phyloP scores from a whole-genome alignment of 352 stramenopile genomes.

The Phytophthora podocarpi region DNA sequence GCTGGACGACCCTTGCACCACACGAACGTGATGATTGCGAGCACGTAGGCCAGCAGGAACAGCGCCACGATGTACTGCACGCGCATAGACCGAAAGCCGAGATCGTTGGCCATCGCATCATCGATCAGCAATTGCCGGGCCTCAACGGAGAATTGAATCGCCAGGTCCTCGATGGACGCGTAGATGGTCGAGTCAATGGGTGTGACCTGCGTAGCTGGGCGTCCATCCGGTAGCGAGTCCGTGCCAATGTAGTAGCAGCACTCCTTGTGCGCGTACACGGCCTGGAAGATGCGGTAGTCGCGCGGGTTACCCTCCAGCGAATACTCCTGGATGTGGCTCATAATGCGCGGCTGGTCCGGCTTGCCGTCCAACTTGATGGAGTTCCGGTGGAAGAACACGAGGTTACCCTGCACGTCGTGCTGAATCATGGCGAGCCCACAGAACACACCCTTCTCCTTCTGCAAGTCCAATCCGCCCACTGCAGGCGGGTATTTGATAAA shows the following conservation, averaged over 20 bases:
- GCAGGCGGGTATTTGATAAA: slow-evolving; percentile 75
- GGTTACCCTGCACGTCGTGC: slow-evolving; percentile 82
- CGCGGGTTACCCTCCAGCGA: slow-evolving; percentile 67
- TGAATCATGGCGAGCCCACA: slow-evolving; percentile 88
- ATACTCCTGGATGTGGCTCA: slow-evolving; percentile 87
- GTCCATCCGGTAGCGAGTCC: slow-evolving; percentile 59
- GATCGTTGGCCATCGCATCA: slow-evolving; percentile 45
- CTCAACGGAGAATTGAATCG: slow-evolving; percentile 84
- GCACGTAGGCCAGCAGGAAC: slow-evolving; percentile 69
- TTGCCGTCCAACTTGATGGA: slow-evolving; percentile 83
- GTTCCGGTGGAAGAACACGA: slow-evolving; percentile 89
- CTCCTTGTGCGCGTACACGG: slow-evolving; percentile 80
- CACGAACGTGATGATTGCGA: slow-evolving; percentile 73
- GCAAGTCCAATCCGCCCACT: slow-evolving; percentile 72
- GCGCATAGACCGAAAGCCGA: slow-evolving; percentile 36
- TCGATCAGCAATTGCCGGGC: slow-evolving; percentile 62
- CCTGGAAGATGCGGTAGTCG: slow-evolving; percentile 85
- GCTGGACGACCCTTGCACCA: slow-evolving; percentile 76
- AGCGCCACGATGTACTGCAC: slow-evolving; percentile 72
- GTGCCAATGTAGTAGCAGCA: slow-evolving; percentile 90
- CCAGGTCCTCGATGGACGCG: slow-evolving; percentile 70
- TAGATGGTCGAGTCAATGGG: slow-evolving; percentile 77
- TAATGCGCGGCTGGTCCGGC: slow-evolving; percentile 68
- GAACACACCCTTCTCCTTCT: slow-evolving; percentile 74
- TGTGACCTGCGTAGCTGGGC: slow-evolving; percentile 73